Base-by-base conservation (phyloP, 2,329 filamentous ascomycete species). In the Aspergillus quadricinctus region DNA sequence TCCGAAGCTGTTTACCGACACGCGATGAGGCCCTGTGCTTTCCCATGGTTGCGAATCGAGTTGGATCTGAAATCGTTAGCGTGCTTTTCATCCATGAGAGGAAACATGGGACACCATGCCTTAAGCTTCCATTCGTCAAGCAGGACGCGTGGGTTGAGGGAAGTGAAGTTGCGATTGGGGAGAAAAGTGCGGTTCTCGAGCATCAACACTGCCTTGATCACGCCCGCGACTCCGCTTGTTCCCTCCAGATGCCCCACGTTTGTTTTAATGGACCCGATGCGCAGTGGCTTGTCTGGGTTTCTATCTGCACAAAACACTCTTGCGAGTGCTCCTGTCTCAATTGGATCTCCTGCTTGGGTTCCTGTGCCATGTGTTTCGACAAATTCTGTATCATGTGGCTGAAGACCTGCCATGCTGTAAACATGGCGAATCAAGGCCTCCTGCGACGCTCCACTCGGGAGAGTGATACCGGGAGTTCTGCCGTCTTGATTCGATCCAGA, bases 401-500 rank as follows among this genome's bases (percentile, higher is more conserved):
- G 45, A 7, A 66, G 56, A 2, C 65, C 74, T 5, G 70, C 68
- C 45, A 54, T 57, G 19, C 57, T 45, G 52, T 77, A 77, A 0
- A 68, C 65, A 27, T 61, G 48, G 14, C 66, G 61, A 17, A 75
- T 74, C 10, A 75, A 48, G 19, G 57, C 59, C 52, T 69, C 70
- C 52, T 78, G 75, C 0, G 71, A 65, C 3, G 64, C 61, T 1
- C 58, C 53, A 51, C 59, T 80, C 0, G 80, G 80, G 50, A 76
- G 67, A 0, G 77, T 77, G 28, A 81, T 77, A 1, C 77, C 76
- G 6, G 72, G 66, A 0, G 78, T 79, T 19, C 69, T 69, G 2
- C 79, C 79, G 57, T 81, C 78, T 54, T 76, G 72, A 55, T 79
- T 80, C 4, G 72, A 63, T 10, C 72, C 77, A 11, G 71, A 74